Evolutionary conservation across 2,329 filamentous ascomycete species (phyloP), one percentile per base, ranked within the genome.

Genomic region (Laburnicola sp.): DNA sequence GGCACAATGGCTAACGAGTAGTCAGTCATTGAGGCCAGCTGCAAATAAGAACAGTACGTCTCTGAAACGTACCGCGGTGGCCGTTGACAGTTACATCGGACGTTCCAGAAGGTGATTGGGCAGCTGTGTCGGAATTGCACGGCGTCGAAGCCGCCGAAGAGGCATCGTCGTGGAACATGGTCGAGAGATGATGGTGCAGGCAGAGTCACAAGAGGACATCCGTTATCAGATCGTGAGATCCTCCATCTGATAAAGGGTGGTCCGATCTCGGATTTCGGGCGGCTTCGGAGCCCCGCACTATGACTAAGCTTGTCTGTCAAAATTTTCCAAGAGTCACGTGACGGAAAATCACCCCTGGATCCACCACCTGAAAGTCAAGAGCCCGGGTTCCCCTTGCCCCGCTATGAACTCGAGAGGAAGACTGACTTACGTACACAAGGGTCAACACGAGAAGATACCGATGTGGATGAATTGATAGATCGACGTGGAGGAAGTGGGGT

Each of bases 201-300:
- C 53, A 48, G 54, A 48, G 48, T 35, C 49, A 37, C 41, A 28
- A 38, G 44, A 32, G 21, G 40, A 64, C 65, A 68, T 68, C 65
- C 64, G 65, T 66, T 67, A 45, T 56, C 40, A 50, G 54, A 31
- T 58, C 45, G 56, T 51, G 52, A 54, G 53, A 48, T 40, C 50
- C 51, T 40, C n/a, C 16, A n/a, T n/a, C n/a, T n/a, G n/a, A n/a
- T n/a, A n/a, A n/a, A n/a, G n/a, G n/a, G 53, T 57, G 56, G 56
- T 57, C 63, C 48, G 48, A 45, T 50, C 42, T 50, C 48, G 48
- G 48, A 25, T 31, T 32, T 50, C 40, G 35, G 32, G 26, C 40
- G 40, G 35, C 9, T 10, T 44, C 21, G 40, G 47, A 38, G 6
- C n/a, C n/a, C n/a, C n/a, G n/a, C n/a, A n/a, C n/a, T n/a, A n/a